A percentile compares a stretch with the other conserved stretches of the same genome.
Evolutionary conservation across 805 yeast species (phyloP).

Genomic region (Kodamaea nitidulidarum): DNA sequence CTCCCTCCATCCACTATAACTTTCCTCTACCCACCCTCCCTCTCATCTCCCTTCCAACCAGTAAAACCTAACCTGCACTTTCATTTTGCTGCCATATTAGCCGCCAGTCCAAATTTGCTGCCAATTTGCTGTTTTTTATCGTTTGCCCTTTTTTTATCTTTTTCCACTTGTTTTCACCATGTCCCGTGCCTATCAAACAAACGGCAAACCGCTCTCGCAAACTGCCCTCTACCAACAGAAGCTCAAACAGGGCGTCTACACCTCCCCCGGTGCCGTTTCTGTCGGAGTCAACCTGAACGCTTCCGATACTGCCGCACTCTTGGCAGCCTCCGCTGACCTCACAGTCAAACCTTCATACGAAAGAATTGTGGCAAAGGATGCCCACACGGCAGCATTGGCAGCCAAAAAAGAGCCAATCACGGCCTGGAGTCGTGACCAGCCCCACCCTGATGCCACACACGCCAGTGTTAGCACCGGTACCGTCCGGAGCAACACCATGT

Average conservation of each 20-base stretch:
- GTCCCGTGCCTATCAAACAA: slow-evolving; percentile 55
- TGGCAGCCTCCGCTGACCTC: slow-evolving; percentile 65
- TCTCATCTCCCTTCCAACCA: too few relatives aligned
- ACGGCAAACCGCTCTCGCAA: slow-evolving; percentile 67
- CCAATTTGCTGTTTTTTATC: too few relatives aligned
- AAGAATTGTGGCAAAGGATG: slow-evolving; percentile 55
- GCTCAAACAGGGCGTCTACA: slow-evolving; percentile 61
- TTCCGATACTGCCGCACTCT: slow-evolving; percentile 71
- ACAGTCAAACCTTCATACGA: slow-evolving; percentile 60
- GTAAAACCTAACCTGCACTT: too few relatives aligned
- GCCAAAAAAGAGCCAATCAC: slow-evolving; percentile 41
- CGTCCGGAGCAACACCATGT: slow-evolving; percentile 12
- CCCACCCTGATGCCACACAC: slow-evolving; percentile 46
- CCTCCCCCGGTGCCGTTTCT: slow-evolving; percentile 44
- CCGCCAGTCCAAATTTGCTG: too few relatives aligned
- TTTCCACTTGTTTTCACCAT: slow-evolving; percentile 13
- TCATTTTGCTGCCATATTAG: too few relatives aligned
- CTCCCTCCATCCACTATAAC: too few relatives aligned
- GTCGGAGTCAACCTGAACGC: slow-evolving; percentile 68
- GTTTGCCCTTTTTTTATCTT: neutral
- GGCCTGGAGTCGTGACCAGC: slow-evolving; percentile 45
- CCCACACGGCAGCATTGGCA: slow-evolving; percentile 60
- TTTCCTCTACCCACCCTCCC: too few relatives aligned
- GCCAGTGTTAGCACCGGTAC: slow-evolving; percentile 39
- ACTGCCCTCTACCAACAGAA: slow-evolving; percentile 76